Conservation (phyloP, 768 basidiomycete genomes). For the Pluteus cervinus region DNA sequence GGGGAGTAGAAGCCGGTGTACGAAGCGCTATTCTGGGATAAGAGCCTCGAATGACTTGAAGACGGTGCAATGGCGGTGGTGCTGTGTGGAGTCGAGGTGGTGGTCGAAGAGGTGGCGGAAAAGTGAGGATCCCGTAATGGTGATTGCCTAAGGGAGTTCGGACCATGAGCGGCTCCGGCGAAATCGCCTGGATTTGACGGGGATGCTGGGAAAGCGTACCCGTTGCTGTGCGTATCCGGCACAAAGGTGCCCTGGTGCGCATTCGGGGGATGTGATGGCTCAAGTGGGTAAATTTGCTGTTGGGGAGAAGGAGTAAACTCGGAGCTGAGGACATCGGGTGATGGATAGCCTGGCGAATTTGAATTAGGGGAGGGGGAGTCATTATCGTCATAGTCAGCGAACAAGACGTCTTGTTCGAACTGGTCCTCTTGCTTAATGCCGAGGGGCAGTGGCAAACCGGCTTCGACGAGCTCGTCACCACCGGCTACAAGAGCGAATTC, state of each 20-base stretch:
- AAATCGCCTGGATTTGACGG: no score
- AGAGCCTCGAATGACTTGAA: no score
- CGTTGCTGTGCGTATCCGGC: no score
- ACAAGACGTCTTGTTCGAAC: constrained; percentile 35
- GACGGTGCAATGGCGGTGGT: no score
- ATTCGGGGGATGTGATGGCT: constrained; percentile 25
- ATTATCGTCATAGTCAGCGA: constrained; percentile 39
- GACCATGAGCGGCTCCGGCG: no score
- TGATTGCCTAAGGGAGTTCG: no score
- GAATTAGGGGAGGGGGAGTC: constrained; percentile 31
- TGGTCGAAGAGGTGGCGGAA: no score
- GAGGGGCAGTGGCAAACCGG: constrained; percentile 31
- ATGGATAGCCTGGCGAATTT: constrained; percentile 41
- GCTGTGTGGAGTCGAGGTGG: no score
- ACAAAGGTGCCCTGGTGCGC: constrained; percentile 4
- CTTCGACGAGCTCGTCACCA: constrained; percentile 64
- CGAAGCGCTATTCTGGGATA: no score
- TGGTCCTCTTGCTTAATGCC: constrained; percentile 54
- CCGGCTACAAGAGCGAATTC: constrained; percentile 79
- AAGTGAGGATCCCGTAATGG: no score
- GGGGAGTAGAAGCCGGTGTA: no score
- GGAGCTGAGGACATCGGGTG: constrained; percentile 34
- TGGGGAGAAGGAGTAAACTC: constrained; percentile 43
- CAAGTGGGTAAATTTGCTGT: constrained; percentile 26
- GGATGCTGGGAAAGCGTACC: no score